Evolutionary conservation across 2,329 filamentous ascomycete species (phyloP).

Genomic region (Truncatella angustata): DNA sequence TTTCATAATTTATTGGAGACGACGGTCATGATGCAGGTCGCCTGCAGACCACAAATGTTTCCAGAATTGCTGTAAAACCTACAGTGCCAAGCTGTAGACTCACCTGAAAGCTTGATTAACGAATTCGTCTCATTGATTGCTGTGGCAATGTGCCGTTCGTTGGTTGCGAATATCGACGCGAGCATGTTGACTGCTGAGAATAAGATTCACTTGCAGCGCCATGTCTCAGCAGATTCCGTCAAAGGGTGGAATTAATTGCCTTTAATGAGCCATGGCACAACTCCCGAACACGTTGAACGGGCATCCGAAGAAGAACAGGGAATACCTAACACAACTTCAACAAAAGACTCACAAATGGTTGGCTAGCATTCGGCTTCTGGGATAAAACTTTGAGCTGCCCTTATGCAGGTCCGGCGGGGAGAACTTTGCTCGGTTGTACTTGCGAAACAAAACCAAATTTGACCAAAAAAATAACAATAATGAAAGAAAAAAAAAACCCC

Average conservation of each 20-base stretch:
- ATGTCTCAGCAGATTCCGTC: too few species aligned
- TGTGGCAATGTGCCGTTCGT: too few species aligned
- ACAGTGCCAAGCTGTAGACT: neutral
- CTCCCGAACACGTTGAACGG: too few species aligned
- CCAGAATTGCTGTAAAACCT: conserved; percentile 1
- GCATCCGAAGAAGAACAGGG: too few species aligned
- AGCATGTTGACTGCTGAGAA: too few species aligned
- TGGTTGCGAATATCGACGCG: too few species aligned
- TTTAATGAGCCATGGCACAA: too few species aligned
- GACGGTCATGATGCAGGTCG: neutral
- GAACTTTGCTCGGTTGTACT: neutral
- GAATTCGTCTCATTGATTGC: neutral
- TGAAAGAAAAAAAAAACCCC: neutral
- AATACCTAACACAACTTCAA: too few species aligned
- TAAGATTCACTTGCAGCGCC: too few species aligned
- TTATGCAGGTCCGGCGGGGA: conserved; percentile 1
- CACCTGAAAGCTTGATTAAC: neutral
- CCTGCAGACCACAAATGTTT: neutral
- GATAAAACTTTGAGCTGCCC: neutral
- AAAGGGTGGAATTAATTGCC: too few species aligned
- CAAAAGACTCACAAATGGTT: neutral
- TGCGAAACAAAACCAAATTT: too few species aligned
- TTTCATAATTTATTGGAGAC: conserved; percentile 19
- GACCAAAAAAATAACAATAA: neutral
- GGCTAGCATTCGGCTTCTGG: neutral